Conservation (phyloP, 768 basidiomycete genomes). For the Amanita rimosa region DNA sequence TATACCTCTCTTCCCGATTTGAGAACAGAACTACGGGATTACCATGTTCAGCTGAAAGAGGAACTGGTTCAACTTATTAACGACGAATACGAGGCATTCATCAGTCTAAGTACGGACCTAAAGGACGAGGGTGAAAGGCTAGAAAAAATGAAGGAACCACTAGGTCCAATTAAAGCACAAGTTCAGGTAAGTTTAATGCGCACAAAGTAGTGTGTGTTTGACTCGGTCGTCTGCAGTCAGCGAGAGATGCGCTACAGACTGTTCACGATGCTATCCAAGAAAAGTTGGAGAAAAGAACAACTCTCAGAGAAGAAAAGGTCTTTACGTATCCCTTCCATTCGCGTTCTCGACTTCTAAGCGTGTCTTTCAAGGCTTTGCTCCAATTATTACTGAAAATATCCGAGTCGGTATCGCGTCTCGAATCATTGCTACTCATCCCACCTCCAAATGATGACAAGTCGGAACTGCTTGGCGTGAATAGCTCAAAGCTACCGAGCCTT, state of each 20-base stretch:
- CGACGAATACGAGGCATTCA: slow-evolving; percentile 96
- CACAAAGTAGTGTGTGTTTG: background rate
- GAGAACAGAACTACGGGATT: slow-evolving; percentile 77
- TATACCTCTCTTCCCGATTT: slow-evolving; percentile 83
- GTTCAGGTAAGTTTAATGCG: slow-evolving; percentile 45
- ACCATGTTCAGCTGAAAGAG: slow-evolving; percentile 75
- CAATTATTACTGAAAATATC: slow-evolving; percentile 87
- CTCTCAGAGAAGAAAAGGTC: slow-evolving; percentile 82
- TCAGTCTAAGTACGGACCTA: slow-evolving; percentile 88
- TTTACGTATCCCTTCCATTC: slow-evolving; percentile 6
- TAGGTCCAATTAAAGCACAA: slow-evolving; percentile 49
- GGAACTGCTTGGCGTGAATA: slow-evolving; percentile 21
- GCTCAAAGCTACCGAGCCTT: slow-evolving; percentile 22
- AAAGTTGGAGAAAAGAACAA: slow-evolving; percentile 67
- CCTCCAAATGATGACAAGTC: slow-evolving; percentile 34
- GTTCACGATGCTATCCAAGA: slow-evolving; percentile 67
- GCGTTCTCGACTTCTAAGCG: background rate
- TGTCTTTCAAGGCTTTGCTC: slow-evolving; percentile 50
- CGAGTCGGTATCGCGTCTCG: slow-evolving; percentile 81
- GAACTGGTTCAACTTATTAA: slow-evolving; percentile 95
- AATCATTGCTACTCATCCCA: slow-evolving; percentile 69
- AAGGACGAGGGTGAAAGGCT: slow-evolving; percentile 74
- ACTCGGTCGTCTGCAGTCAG: slow-evolving; percentile 29
- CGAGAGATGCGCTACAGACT: slow-evolving; percentile 47
- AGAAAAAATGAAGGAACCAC: slow-evolving; percentile 53